Base-by-base conservation (phyloP, 2,329 filamentous ascomycete genomes). In the Septoria petroselini region DNA sequence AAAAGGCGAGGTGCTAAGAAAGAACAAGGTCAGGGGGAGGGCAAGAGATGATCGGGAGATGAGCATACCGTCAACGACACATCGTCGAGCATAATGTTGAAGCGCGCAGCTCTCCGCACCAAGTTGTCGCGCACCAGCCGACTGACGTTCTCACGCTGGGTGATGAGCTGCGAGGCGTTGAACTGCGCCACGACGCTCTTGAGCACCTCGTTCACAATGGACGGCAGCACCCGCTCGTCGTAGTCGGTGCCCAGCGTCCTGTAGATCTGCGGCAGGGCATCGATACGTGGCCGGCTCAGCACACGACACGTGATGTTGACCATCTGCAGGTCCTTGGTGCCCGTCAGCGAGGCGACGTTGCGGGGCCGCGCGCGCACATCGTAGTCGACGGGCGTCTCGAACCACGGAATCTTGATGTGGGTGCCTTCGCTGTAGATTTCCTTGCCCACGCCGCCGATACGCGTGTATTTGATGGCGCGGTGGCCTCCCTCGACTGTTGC, bases 231-330 rank as follows among this genome's bases (percentile, higher is more conserved):
- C 72, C 93, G 83, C 81, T 98, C 93, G 65, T 98, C 93, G 69
- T 97, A 98, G 73, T 98, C 93, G 49, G 84, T 85, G 47, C 93
- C 93, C 29, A 98, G 80, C 1, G 93, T 98, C 60, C 93, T 82
- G 80, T 97, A 98, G 67, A 98, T 98, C 74, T 95, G 89, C 14
- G 93, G 93, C 34, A 98, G 82, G 25, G 91, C 87, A 59, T 88
- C 83, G 65, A 98, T 77, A 51, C 90, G 83, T 49, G 93, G 93
- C 63, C 90, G 80, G 52, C 91, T 96, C 45, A 98, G 87, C 52
- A 98, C 93, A 88, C 93, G 91, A 74, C 93, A 98, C 68, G 91
- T 98, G 70, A 98, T 97, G 81, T 98, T 98, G 69, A 97, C 93
- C 93, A 98, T 98, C 78, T 98, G 93, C 73, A 98, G 76, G 74